These are phyloP conservation scores for Stereum hirsutum DNA, from an alignment of 1,284 basidiomycete species.

Conservation along the genomic window DNA sequence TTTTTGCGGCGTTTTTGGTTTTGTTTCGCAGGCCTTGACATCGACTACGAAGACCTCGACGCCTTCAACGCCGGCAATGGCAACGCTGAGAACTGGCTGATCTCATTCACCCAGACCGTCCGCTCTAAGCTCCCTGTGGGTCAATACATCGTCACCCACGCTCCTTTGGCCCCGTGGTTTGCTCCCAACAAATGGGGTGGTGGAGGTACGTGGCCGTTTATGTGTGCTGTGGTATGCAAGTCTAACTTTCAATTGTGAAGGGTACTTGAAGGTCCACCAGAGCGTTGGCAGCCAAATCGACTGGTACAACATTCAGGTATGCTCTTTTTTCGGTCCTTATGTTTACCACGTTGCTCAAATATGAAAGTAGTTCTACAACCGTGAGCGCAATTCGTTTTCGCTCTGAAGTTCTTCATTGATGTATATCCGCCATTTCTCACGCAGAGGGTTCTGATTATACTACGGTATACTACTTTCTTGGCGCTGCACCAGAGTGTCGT, in stretches of 20 bases:
- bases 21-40: no score
- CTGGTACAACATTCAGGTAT: constrained; percentile 39
- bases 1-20: no score
- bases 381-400: constrained; percentile 27
- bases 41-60: constrained; percentile 46
- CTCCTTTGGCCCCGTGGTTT: constrained; percentile 34
- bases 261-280: constrained; percentile 47
- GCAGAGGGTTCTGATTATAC: constrained; percentile 48
- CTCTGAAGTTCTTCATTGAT: constrained; percentile 1
- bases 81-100: constrained; percentile 30
- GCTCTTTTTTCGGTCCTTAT: not conserved
- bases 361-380: constrained; percentile 61
- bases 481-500: no score
- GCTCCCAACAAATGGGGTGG: constrained; percentile 36
- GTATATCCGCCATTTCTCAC: not conserved
- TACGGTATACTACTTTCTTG: no score
- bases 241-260: no score
- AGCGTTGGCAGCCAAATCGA: constrained; percentile 40
- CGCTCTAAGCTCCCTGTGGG: constrained; percentile 23
- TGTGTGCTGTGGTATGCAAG: no score
- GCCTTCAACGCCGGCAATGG: constrained; percentile 32
- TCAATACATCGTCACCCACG: constrained; percentile 27
- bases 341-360: no score
- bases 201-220: no score
- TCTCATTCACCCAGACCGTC: constrained; percentile 30